Evolutionary conservation across 1,284 basidiomycete genomes (phyloP).

Genomic region (Erythrobasidium hasegawianum): DNA sequence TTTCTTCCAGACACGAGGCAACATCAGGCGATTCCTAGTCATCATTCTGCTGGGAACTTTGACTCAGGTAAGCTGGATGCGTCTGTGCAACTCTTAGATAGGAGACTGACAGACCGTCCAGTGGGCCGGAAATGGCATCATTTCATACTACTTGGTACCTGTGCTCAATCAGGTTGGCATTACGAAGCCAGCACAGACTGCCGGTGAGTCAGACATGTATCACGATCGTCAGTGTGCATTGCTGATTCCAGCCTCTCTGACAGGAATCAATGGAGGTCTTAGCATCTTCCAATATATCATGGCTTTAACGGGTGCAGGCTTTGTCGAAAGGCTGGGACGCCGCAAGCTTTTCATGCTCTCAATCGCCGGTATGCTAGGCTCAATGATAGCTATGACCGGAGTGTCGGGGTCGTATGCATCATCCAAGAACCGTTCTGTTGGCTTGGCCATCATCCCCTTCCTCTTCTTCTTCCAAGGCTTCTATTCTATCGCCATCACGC

Average conservation of each 20-base stretch:
- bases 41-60: conserved; percentile 37
- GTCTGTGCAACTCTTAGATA: too few relatives aligned
- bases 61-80: too few relatives aligned
- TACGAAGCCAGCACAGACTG: conserved; percentile 5
- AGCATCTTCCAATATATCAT: not conserved
- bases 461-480: conserved; percentile 28
- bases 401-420: conserved; percentile 7
- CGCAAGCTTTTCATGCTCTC: conserved; percentile 45
- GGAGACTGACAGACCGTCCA: too few relatives aligned
- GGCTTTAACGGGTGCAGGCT: too few relatives aligned
- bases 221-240: too few relatives aligned
- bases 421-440: not conserved
- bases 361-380: conserved; percentile 41
- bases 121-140: too few relatives aligned
- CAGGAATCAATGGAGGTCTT: not conserved
- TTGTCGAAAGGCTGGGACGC: conserved; percentile 32
- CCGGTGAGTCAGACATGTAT: not conserved
- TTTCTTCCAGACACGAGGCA: conserved; percentile 46
- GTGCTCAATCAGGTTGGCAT: conserved; percentile 4
- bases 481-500: conserved; percentile 21
- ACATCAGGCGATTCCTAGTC: conserved; percentile 46
- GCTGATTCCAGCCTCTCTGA: too few relatives aligned
- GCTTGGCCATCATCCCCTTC: conserved; percentile 18
- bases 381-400: conserved; percentile 2
- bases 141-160: conserved; percentile 35